These are phyloP conservation scores for Xylaria multiplex DNA, from an alignment of 2,329 filamentous ascomycete genomes.

Conservation along the genomic window DNA sequence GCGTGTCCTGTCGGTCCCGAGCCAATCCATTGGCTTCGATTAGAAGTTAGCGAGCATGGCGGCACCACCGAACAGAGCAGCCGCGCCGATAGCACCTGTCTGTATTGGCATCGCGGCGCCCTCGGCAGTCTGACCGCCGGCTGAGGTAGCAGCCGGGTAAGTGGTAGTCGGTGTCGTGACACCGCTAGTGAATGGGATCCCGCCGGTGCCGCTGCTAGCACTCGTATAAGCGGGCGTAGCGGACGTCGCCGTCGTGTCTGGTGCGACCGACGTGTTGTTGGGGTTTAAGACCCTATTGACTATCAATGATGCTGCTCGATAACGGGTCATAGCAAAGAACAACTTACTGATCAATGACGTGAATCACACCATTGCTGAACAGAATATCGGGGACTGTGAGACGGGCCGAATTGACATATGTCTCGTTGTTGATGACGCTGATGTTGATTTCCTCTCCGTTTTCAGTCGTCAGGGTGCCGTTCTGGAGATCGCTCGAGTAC, in stretches of 20 bases:
- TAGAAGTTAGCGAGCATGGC: conserved; percentile 41
- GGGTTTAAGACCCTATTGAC: too few species aligned
- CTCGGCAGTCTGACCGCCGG: conserved; percentile 47
- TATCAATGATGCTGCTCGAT: too few species aligned
- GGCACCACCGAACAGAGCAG: conserved; percentile 32
- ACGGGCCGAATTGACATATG: conserved; percentile 62
- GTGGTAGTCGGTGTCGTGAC: conserved; percentile 57
- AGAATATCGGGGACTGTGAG: conserved; percentile 61
- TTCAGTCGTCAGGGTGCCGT: too few species aligned
- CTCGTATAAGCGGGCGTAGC: conserved; percentile 64
- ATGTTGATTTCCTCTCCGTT: too few species aligned
- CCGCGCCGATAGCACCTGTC: conserved; percentile 41
- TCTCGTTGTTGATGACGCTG: conserved; percentile 44
- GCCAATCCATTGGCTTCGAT: neutral
- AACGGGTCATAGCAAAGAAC: neutral
- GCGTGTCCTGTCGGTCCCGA: too few species aligned
- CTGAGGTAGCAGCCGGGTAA: conserved; percentile 49
- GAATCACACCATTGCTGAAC: conserved; percentile 65
- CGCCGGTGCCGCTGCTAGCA: conserved; percentile 58
- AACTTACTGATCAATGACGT: conserved; percentile 66
- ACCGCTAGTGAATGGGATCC: conserved; percentile 65
- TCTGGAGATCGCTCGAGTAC: too few species aligned
- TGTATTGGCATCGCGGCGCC: conserved; percentile 46
- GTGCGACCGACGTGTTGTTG: too few species aligned
- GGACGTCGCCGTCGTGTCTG: conserved; percentile 53